Evolutionary conservation across 768 basidiomycete genomes (phyloP).

Genomic region (Mycena amicta): DNA sequence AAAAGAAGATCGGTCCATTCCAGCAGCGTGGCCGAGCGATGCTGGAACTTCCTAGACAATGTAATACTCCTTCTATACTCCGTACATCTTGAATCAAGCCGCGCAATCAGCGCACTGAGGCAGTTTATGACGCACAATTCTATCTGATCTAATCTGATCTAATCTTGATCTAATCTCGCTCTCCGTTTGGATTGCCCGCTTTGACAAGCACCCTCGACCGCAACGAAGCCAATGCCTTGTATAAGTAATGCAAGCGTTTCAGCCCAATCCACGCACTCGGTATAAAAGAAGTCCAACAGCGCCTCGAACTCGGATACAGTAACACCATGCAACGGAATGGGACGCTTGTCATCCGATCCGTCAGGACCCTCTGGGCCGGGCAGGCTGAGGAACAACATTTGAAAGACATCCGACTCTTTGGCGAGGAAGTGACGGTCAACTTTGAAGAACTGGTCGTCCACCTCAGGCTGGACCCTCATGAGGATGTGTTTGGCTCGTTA

Average conservation of each 20-base stretch:
- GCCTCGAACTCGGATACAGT: conserved; percentile 37
- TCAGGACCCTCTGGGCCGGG: conserved; percentile 27
- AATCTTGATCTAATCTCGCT: too few relatives aligned
- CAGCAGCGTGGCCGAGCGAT: conserved; percentile 7
- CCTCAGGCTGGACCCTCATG: conserved; percentile 26
- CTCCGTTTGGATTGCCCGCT: too few relatives aligned
- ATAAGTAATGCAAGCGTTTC: neutral
- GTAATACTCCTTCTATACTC: too few relatives aligned
- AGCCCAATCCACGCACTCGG: conserved; percentile 30
- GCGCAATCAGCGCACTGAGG: too few relatives aligned
- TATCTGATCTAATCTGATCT: too few relatives aligned
- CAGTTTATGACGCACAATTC: too few relatives aligned
- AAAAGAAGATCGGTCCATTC: conserved; percentile 45
- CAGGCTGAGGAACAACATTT: conserved; percentile 37
- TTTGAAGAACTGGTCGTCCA: conserved; percentile 39
- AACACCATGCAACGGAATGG: conserved; percentile 37
- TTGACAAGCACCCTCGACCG: too few relatives aligned
- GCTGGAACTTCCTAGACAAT: conserved; percentile 15
- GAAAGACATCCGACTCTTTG: conserved; percentile 41
- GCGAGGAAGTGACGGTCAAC: conserved; percentile 43
- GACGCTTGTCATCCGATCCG: conserved; percentile 34
- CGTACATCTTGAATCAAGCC: too few relatives aligned
- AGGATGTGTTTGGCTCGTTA: neutral
- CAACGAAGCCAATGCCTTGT: too few relatives aligned
- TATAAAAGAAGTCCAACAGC: conserved; percentile 42